Evolutionary conservation across 2,329 filamentous ascomycete genomes (phyloP), one percentile per base, ranked within the genome.

Genomic region (Cercospora sp.): DNA sequence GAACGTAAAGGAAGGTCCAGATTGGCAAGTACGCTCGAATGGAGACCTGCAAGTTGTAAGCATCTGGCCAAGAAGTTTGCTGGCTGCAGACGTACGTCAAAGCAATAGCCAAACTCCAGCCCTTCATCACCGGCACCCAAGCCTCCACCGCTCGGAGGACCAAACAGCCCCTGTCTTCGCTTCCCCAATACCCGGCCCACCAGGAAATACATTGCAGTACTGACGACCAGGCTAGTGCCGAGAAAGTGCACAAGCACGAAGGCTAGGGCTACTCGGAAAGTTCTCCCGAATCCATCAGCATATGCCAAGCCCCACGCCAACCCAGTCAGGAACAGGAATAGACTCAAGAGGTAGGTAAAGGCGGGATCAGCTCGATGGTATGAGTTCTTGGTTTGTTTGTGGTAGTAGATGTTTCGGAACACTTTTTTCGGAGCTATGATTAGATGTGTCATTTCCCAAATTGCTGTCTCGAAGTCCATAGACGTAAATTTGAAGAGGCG

Each of bases 401-500:
- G 88, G 75, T 90, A 90, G 78, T 90, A 90, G 78, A 90, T 90
- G 55, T 87, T 89, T 70, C 89, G 83, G 78, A 91, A 91, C 61
- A 91, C 89, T 77, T 90, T 90, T 80, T 90, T 90, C 0, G 89
- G 89, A 33, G 88, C 87, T 76, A 90, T 87, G 71, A 91, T 83
- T 63, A 91, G 81, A 74, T 85, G 87, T 69, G 87, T 89, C 86
- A 91, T 90, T 78, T 91, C 89, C 89, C 89, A 91, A 73, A 90
- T 86, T 20, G 89, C 76, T 84, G 90, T 89, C 77, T 91, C 89
- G 76, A 91, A 91, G 81, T 91, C 89, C 89, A 91, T 90, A 73
- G 90, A 88, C 10, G 88, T 88, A 75, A 90, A 90, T 78, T 91
- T 91, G 84, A 90, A 90, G 60, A 90, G 80, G 67, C 88, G 84